A percentile compares a stretch with the other conserved stretches of the same genome.
These are phyloP conservation scores for Colletotrichum brevisporum DNA, from an alignment of 2,329 filamentous ascomycete species.

Conservation along the genomic window DNA sequence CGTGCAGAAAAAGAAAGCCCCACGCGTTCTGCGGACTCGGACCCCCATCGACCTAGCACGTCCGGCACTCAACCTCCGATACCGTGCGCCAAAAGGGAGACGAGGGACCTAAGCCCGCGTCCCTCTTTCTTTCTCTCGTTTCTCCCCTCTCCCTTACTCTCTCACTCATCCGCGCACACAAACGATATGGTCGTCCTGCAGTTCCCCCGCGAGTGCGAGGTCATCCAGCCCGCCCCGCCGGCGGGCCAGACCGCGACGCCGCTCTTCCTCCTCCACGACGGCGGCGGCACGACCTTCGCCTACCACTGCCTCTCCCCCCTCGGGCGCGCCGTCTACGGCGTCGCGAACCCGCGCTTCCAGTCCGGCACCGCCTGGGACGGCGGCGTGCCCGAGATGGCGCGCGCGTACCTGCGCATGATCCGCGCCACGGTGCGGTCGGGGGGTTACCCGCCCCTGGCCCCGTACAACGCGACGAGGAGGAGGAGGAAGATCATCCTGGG, in stretches of 20 bases:
- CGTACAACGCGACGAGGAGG: constrained; percentile 44
- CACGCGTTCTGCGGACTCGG: no score
- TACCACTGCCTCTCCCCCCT: constrained; percentile 68
- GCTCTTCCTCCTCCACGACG: constrained; percentile 71
- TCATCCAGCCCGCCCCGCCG: constrained; percentile 35
- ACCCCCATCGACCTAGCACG: neutral
- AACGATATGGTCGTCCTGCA: constrained; percentile 14
- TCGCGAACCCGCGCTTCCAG: constrained; percentile 68
- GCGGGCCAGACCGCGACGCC: constrained; percentile 52
- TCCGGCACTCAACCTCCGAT: neutral
- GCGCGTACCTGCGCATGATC: constrained; percentile 63
- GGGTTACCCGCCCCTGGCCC: constrained; percentile 28
- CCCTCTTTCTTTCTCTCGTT: neutral
- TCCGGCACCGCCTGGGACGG: constrained; percentile 63
- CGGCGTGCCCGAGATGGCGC: constrained; percentile 69
- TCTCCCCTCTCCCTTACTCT: neutral
- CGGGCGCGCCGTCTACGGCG: constrained; percentile 65
- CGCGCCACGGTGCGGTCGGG: constrained; percentile 50
- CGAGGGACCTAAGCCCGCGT: neutral
- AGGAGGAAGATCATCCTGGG: constrained; percentile 62
- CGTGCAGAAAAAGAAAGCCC: no score
- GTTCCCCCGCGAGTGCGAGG: constrained; percentile 33
- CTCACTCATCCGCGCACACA: neutral
- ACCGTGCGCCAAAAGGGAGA: no score
- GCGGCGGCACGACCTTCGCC: constrained; percentile 71